phyloP scores from a whole-genome alignment of 2,329 filamentous ascomycete genomes.

The Trichoderma afroharzianum region DNA sequence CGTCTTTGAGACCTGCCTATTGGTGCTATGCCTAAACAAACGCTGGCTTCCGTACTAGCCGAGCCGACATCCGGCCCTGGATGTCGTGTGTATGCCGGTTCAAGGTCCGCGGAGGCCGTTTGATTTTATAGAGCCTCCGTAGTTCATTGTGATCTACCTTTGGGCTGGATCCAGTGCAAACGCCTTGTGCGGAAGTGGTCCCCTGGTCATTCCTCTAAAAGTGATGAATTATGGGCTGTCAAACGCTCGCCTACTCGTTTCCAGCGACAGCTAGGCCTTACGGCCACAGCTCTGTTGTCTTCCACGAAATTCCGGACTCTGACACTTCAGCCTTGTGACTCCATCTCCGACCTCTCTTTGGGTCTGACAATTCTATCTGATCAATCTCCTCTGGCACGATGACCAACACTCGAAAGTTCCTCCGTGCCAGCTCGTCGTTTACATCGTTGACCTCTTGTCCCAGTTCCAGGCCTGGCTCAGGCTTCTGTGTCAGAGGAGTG shows the following conservation, averaged over 20 bases:
- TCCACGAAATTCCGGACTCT: conserved; percentile 55
- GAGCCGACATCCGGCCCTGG: not conserved
- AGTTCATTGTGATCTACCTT: not conserved
- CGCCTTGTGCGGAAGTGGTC: not conserved
- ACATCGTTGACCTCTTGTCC: conserved; percentile 68
- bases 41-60: not conserved
- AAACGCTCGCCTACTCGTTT: not conserved
- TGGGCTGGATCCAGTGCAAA: not conserved
- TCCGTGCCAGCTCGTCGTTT: conserved; percentile 65
- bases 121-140: not conserved
- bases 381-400: conserved; percentile 78
- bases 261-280: conserved; percentile 26
- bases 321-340: conserved; percentile 58
- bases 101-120: not conserved
- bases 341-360: conserved; percentile 60
- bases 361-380: conserved; percentile 66
- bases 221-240: not conserved
- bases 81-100: not conserved
- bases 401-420: conserved; percentile 79
- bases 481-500: conserved; percentile 50
- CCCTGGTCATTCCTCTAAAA: not conserved
- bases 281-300: conserved; percentile 67
- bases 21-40: not conserved
- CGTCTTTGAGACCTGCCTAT: not conserved
- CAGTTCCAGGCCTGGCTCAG: conserved; percentile 40